Conservation (phyloP, 1,139 yeast species). For the Pichia cactophila region DNA sequence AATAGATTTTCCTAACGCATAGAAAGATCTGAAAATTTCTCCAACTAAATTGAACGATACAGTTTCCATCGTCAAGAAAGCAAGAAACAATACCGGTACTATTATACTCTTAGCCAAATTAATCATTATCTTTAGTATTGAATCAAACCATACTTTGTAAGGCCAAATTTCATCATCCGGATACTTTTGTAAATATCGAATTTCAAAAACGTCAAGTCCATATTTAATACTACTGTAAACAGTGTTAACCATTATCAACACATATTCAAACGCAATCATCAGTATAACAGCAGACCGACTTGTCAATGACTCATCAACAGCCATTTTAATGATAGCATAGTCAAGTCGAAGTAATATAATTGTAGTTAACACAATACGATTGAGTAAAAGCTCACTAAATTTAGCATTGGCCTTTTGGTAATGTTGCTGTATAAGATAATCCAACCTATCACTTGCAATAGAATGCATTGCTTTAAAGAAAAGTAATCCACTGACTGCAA, state of each 20-base stretch:
- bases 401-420: slow-evolving; percentile 18
- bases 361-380: slow-evolving; percentile 34
- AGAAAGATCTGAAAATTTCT: slow-evolving; percentile 52
- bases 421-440: slow-evolving; percentile 38
- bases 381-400: slow-evolving; percentile 23
- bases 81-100: slow-evolving; percentile 30
- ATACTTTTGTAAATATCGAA: slow-evolving; percentile 37
- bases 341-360: slow-evolving; percentile 42
- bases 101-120: slow-evolving; percentile 21
- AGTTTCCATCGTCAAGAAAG: slow-evolving; percentile 39
- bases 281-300: slow-evolving; percentile 46
- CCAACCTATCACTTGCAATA: slow-evolving; percentile 59
- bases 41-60: slow-evolving; percentile 63
- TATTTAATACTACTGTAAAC: slow-evolving; percentile 43
- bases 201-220: slow-evolving; percentile 50
- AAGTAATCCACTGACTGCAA: slow-evolving; percentile 37
- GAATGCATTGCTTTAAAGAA: slow-evolving; percentile 68
- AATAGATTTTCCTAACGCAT: slow-evolving; percentile 38
- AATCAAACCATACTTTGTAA: slow-evolving; percentile 52
- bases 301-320: slow-evolving; percentile 51
- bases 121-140: slow-evolving; percentile 49
- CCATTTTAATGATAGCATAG: slow-evolving; percentile 42
- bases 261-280: slow-evolving; percentile 70
- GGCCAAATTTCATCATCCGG: slow-evolving; percentile 68
- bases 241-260: slow-evolving; percentile 53